Base-by-base conservation (phyloP, 164 flowering plant genomes). In the Nelumbo lutea region DNA sequence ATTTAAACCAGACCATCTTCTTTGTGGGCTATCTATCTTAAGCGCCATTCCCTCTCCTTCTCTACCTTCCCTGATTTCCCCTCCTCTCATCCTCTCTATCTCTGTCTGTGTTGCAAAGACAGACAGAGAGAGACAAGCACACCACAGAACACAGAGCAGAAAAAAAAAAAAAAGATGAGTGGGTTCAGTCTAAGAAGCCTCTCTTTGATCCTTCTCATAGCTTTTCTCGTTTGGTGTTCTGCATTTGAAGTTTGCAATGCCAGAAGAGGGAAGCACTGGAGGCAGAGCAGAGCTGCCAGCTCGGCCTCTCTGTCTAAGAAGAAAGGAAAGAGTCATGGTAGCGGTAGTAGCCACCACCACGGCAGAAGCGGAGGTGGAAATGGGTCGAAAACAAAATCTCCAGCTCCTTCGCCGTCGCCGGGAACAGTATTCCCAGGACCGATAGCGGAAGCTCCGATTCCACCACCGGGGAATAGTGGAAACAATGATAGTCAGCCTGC, bases 231-330 rank as follows among this genome's bases (percentile, higher is more conserved):
- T 9, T 88, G 90, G 86, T 82, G 80, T 15, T 76, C 88, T 10
- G 78, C 75, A 45, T 56, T 87, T 39, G 90, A 88, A 42, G 64
- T 70, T 41, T 86, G 95, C 86, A 79, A 74, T 82, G 95, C 95
- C 0, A 86, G 95, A 79, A 83, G 88, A 83, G 87, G 91, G 15
- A 83, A 69, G 78, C 90, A 91, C 75, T 89, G 97, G 97, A 83
- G 90, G 78, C 81, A 77, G 1, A 82, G 68, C 76, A 79, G 82
- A 72, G 64, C 47, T 45, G 51, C 67, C 27, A 27, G 0, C 61
- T 78, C 87, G 2, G 71, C 77, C 39, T 82, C 94, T 67, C 71
- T 87, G 63, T 70, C 57, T 13, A 91, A 88, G 81, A 89, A 85
- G 86, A 91, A 90, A 80, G 80, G 78, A 43, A 87, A 83, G 70